Base-by-base conservation (phyloP, 1,139 yeast genomes). In the Blastobotrys proliferans region DNA sequence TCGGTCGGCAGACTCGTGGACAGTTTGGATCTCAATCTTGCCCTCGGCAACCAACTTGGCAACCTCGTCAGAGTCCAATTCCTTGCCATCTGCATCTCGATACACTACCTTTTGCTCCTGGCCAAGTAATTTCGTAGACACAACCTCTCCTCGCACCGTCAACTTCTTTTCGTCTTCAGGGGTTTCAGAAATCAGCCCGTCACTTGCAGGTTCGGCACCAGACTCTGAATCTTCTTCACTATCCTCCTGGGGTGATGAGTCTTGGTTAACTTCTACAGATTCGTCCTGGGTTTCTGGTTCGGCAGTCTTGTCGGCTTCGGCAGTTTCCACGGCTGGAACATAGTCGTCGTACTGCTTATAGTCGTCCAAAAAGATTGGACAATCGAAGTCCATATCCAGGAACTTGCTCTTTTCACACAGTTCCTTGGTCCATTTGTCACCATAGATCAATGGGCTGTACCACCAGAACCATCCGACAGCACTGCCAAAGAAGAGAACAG, bases 401-500 rank as follows among this genome's bases (percentile, higher is more conserved):
- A 79, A 68, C 66, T 79, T 79, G 41, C 88, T 68, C 35, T 73
- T 67, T 47, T 70, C 66, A 67, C 98, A 92, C 47, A 74, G 66
- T 19, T 63, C 64, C 56, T 73, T 74, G 37, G 95, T 84, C 97
- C 97, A 90, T 47, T 78, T 76, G n/a, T 74, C 57, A 39, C 83
- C 98, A 58, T 87, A 86, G 44, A 83, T 76, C 57, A 92, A 68
- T 31, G 97, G 83, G 3, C 86, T 74, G 66, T 82, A 83, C 52
- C 72, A 67, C 44, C 68, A 62, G 68, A 76, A 92, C 64, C 82
- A 80, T 21, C 70, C 68, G 10, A 76, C 63, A 28, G 83, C 72
- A 4, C 67, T 66, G 3, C 69, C 63, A 33, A 82, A 69, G 53
- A 85, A 74, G 1, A 65, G 56, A 8, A 64, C 71, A 32, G 82